Base-by-base conservation (phyloP, 2,329 filamentous ascomycete genomes). In the Clarireedia paspali region DNA sequence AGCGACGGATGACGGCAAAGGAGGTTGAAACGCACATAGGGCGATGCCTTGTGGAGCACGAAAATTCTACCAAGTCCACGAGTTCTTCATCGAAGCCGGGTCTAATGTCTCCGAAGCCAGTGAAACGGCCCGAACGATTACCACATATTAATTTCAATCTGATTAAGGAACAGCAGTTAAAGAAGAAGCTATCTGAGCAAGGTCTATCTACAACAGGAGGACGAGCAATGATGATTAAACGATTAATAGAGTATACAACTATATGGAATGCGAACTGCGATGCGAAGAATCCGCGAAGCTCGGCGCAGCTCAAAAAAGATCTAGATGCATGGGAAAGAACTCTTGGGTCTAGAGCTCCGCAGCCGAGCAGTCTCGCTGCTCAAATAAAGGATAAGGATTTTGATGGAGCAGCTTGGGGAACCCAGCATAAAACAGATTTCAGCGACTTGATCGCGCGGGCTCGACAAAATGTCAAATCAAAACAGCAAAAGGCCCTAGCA, bases 251-350 rank as follows among this genome's bases (percentile, higher is more conserved):
- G 71, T 99, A 91, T 91, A 79, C 94, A 51, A 96, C 94, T 39
- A 74, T 99, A 17, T 96, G 90, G 87, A 99, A 99, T 70, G 89
- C 95, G 10, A 99, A 99, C 68, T 96, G 91, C 72, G 94, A 99
- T 70, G 87, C 91, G 2, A 81, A 80, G 38, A 75, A 76, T 1
- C 90, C 90, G 0, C 88, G 87, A 67, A 76, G 77, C 10, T 89
- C 88, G 60, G 67, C 73, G 6, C 85, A 94, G 56, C 71, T 99
- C 4, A 71, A 95, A 15, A 82, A 81, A 14, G 92, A 97, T 58
- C 71, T 99, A 12, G 87, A 92, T 23, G 72, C 81, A 1, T 97
- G 94, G 92, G 94, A 99, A 71, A 80, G 84, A 46, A 92, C 88
- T 0, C 84, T 95, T 60, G 89, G 89, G 7, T 80, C 82, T 1